Evolutionary conservation across 1,284 basidiomycete genomes (phyloP).

Genomic region (Singerocomus rubriflavus): DNA sequence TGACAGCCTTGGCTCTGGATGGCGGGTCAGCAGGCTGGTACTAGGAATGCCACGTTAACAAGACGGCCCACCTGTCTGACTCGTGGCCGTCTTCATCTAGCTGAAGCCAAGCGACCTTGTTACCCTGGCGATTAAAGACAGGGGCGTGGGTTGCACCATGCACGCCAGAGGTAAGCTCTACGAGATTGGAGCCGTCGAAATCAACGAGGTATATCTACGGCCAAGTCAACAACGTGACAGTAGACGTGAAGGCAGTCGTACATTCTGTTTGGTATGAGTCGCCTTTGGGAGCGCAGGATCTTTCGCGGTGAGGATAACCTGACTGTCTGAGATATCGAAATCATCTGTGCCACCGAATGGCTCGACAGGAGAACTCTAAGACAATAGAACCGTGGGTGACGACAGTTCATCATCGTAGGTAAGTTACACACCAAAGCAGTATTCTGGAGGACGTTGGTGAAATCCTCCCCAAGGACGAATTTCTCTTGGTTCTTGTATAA

Average conservation of each 20-base stretch:
- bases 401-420: not conserved
- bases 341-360: constrained; percentile 78
- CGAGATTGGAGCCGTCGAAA: constrained; percentile 46
- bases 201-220: constrained; percentile 63
- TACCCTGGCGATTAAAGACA: constrained; percentile 62
- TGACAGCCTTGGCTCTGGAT: constrained; percentile 66
- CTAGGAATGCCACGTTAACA: not conserved
- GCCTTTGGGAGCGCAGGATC: constrained; percentile 71
- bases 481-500: constrained; percentile 49
- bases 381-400: constrained; percentile 7
- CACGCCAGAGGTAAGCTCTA: constrained; percentile 73
- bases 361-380: constrained; percentile 72
- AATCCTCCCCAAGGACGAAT: constrained; percentile 53
- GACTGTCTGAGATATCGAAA: constrained; percentile 65
- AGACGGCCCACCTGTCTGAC: constrained; percentile 56
- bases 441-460: constrained; percentile 59
- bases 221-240: constrained; percentile 8
- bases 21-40: not conserved
- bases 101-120: constrained; percentile 83
- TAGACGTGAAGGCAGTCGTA: constrained; percentile 26
- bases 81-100: constrained; percentile 87
- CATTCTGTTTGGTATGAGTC: constrained; percentile 79
- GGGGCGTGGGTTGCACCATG: constrained; percentile 80
- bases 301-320: constrained; percentile 83
- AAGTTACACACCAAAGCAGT: constrained; percentile 55